Percentiles rank a stretch among this genome's conserved stretches.
Conservation (phyloP, 768 basidiomycete genomes). For the Exsudoporus frostii region DNA sequence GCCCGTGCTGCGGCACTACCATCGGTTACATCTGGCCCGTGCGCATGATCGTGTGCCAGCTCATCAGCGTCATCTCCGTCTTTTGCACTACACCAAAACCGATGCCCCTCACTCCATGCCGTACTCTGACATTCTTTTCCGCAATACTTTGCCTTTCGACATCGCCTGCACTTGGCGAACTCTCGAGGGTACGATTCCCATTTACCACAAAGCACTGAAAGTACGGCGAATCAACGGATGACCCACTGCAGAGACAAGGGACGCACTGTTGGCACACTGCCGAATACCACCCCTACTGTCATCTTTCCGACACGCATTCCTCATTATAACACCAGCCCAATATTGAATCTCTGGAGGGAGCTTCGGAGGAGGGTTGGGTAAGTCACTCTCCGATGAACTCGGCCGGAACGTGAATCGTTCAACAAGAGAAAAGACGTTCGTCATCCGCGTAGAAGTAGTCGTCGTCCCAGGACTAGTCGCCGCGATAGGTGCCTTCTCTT, state of each 20-base stretch:
- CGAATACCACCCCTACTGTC: constrained; percentile 89
- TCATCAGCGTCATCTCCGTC: constrained; percentile 46
- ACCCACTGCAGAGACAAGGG: background rate
- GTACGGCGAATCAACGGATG: background rate
- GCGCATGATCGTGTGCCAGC: constrained; percentile 27
- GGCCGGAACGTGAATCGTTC: constrained; percentile 96
- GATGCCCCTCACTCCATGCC: constrained; percentile 94
- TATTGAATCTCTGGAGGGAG: constrained; percentile 92
- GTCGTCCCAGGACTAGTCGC: constrained; percentile 20
- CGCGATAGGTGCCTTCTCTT: constrained; percentile 32
- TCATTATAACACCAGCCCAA: constrained; percentile 99
- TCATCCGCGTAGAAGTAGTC: constrained; percentile 43
- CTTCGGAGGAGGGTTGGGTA: constrained; percentile 64
- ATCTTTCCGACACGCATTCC: constrained; percentile 98
- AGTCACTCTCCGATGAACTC: constrained; percentile 71
- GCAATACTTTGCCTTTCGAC: constrained; percentile 97
- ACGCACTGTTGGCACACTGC: constrained; percentile 94
- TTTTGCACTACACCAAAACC: constrained; percentile 87
- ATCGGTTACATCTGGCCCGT: constrained; percentile 13
- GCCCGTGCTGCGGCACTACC: constrained; percentile 17
- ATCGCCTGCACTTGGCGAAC: constrained; percentile 95
- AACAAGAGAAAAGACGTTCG: constrained; percentile 94
- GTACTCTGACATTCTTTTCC: constrained; percentile 96
- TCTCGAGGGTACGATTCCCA: constrained; percentile 94
- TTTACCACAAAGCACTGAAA: constrained; percentile 83